Base-by-base conservation (phyloP, 805 yeast species). In the Starmerella ratchasimensis region DNA sequence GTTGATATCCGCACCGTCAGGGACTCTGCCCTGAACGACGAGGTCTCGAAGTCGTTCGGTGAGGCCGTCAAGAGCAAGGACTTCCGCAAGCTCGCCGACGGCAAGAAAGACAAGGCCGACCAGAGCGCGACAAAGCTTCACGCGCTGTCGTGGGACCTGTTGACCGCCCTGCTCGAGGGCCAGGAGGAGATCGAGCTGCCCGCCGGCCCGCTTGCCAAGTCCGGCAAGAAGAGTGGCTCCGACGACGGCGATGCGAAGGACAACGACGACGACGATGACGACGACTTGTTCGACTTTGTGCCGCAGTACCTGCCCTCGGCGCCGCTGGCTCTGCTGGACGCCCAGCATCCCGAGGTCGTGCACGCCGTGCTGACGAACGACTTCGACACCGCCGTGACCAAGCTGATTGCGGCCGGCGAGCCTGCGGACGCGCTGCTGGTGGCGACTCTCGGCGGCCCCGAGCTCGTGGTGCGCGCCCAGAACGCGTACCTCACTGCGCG, bases 391-490 rank as follows among this genome's bases (percentile, higher is more conserved):
- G 95, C 96, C 1, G 74, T 82, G 10, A 69, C 75, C 24, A 52
- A 66, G 19, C 74, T 88, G 46, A 60, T 90, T 42, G 65, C 72
- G 31, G 68, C 71, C 25, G 78, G 71, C 35, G 68, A 70, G 42
- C 58, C 83, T 17, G 57, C 71, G 17, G 97, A 90, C 55, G 95
- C 97, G 3, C 67, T 86, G 48, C 63, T 86, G 20, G 67, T 90
- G 43, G 81, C 97, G 0, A 60, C 80, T 51, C 55, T 55, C 30
- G 35, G 28, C 21, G 27, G 16, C 28, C n/a, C 7, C 7, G 18
- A 28, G 17, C 63, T 76, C 54, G 79, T 80, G 48, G 66, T 70
- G 37, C 72, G 73, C 48, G 95, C 78, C 3, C 74, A 71, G 51
- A 68, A 71, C 51, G 76, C 78, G 14, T 90, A 77, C 56, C 79